A percentile compares a stretch with the other conserved stretches of the same genome.
Evolutionary conservation across 768 basidiomycete genomes (phyloP).

Genomic region (Kwoniella dejecticola): DNA sequence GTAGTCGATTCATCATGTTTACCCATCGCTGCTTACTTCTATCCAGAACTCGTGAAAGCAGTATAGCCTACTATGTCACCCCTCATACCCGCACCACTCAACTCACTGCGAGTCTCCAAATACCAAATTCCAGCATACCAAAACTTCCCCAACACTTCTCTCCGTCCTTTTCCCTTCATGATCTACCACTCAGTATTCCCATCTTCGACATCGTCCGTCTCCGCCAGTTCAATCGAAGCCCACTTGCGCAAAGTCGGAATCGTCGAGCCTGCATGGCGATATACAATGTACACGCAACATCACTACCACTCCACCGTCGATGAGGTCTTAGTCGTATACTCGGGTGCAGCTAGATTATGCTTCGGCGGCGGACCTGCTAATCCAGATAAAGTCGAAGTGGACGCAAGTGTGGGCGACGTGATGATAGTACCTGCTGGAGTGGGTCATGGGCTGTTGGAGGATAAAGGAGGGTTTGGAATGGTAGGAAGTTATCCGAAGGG

Average conservation of each 20-base stretch:
- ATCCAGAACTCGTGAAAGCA: too few relatives aligned
- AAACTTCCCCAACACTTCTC: conserved; percentile 57
- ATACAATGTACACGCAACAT: conserved; percentile 58
- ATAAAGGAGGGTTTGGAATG: conserved; percentile 55
- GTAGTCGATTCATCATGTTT: too few relatives aligned
- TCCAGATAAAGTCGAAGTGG: conserved; percentile 52
- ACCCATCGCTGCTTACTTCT: too few relatives aligned
- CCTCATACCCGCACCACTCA: conserved; percentile 28
- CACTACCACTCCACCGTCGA: conserved; percentile 60
- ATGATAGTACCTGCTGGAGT: conserved; percentile 59
- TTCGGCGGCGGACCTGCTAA: conserved; percentile 56
- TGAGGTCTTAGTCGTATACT: conserved; percentile 57
- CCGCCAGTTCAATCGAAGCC: conserved; percentile 56
- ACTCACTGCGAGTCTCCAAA: conserved; percentile 28
- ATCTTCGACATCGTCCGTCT: not conserved
- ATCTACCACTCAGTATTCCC: conserved; percentile 53
- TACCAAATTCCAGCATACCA: conserved; percentile 55
- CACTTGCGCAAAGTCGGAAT: conserved; percentile 56
- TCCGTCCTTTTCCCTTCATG: conserved; percentile 55
- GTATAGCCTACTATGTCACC: conserved; percentile 11
- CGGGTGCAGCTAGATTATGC: conserved; percentile 56
- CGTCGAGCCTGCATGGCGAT: conserved; percentile 58
- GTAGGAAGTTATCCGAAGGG: conserved; percentile 58
- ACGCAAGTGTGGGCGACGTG: conserved; percentile 57
- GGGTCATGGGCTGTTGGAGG: conserved; percentile 56